Base-by-base conservation (phyloP, 108 stramenopile species). In the Skeletonema grethae region DNA sequence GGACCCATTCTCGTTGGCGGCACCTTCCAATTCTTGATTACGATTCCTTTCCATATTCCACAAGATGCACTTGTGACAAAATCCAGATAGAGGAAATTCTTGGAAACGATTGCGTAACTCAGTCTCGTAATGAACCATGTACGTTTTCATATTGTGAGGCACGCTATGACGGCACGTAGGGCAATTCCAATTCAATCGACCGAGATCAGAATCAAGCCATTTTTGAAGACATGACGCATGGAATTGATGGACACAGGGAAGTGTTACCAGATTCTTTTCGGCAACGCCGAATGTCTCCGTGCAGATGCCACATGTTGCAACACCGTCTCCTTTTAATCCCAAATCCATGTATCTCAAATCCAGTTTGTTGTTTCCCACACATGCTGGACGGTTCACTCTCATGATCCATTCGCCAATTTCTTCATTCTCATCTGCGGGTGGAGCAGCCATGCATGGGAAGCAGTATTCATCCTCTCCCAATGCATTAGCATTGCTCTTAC, bases 241-340 rank as follows among this genome's bases (percentile, higher is more conserved):
- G 57, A 69, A 69, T 57, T 59, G 57, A 58, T 69, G 69, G 59
- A 69, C 58, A 69, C 58, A 69, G 3, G 69, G 69, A 24, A 69
- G 69, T 25, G 69, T 69, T 0, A 69, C 41, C 39, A 69, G 28
- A 5, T 38, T 45, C 45, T 18, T 38, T 38, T 69, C 69, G 38
- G 29, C 12, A 11, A 36, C 18, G 22, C 43, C 59, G 59, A 69
- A 61, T 3, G 28, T 24, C 39, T 45, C 39, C 18, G 57, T 43
- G 28, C 69, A 69, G 18, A 69, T 69, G 10, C 39, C 57, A 57
- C 69, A 69, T 0, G 18, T 58, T 24, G 24, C 36, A 12, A 60
- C 28, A 24, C 59, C 59, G 59, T 69, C 57, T 11, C 69, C 69
- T 24, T 69, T 69, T 10, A 69, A n/a, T 24, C 69, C 69, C 59